Percentiles rank a stretch among this genome's conserved stretches.
These are phyloP conservation scores for Phalaenopsis equestris DNA, from an alignment of 106 monocot species.

Conservation along the genomic window DNA sequence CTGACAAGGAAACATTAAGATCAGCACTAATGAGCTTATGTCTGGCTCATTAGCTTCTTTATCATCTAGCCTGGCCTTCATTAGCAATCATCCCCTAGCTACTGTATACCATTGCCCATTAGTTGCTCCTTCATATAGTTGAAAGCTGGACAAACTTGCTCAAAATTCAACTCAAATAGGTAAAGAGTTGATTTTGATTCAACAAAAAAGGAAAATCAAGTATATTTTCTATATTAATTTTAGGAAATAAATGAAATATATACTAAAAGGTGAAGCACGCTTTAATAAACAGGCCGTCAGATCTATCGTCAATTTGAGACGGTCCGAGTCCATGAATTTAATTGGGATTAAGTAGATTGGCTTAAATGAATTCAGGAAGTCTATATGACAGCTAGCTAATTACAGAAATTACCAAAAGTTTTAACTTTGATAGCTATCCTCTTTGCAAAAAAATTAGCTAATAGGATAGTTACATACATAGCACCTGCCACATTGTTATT, in stretches of 20 bases:
- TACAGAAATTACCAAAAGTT: too few species aligned
- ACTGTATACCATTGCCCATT: too few species aligned
- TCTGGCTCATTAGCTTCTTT: too few species aligned
- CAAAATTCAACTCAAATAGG: background rate
- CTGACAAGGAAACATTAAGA: slow-evolving; percentile 9
- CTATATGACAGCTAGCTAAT: background rate
- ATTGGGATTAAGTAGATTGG: background rate
- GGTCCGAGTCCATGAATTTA: background rate
- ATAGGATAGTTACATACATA: too few species aligned
- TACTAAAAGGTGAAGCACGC: background rate
- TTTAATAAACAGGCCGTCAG: background rate
- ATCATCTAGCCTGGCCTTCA: too few species aligned
- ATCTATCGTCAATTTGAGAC: background rate
- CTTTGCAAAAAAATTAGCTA: too few species aligned
- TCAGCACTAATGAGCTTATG: background rate
- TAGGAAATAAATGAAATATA: background rate
- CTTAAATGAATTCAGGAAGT: background rate
- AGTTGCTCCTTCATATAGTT: too few species aligned
- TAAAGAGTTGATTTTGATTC: background rate
- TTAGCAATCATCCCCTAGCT: too few species aligned
- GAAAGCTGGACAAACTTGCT: too few species aligned
- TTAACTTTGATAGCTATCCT: too few species aligned
- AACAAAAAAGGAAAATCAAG: background rate
- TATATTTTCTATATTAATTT: background rate
- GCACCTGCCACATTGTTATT: too few species aligned